phyloP scores from a whole-genome alignment of 2,329 filamentous ascomycete species.

The Cladophialophora chaetospira region DNA sequence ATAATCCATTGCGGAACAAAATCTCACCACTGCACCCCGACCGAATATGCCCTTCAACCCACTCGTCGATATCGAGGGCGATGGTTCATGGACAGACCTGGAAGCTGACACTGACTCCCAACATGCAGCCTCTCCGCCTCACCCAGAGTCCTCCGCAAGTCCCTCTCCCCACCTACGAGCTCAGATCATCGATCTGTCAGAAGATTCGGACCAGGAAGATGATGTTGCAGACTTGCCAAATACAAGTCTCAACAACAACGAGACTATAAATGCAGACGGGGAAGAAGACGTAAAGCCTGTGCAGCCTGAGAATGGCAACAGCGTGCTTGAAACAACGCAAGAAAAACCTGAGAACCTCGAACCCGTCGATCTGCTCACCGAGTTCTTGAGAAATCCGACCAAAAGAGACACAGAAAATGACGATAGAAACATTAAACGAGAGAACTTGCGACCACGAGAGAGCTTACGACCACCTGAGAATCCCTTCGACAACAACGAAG shows the following conservation, averaged over 20 bases:
- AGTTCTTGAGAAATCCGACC: neutral
- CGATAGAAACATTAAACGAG: neutral
- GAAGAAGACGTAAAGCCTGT: neutral
- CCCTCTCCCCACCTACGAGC: neutral
- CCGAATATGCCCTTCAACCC: neutral
- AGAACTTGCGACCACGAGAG: neutral
- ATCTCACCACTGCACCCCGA: neutral
- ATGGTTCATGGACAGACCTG: neutral
- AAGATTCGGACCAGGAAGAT: neutral
- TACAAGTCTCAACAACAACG: neutral
- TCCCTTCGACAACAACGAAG: neutral
- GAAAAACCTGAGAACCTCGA: neutral
- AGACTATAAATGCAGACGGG: no score
- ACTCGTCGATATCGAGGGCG: neutral
- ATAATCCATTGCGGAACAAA: neutral
- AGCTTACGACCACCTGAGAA: neutral
- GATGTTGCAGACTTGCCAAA: neutral
- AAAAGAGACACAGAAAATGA: neutral
- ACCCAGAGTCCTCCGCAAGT: neutral
- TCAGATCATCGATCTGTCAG: neutral
- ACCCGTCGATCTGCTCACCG: neutral
- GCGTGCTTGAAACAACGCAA: neutral
- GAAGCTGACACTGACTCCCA: neutral
- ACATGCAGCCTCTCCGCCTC: neutral
- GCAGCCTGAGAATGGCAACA: neutral